Base-by-base conservation (phyloP, 495 filamentous ascomycete species). In the Tuber magnatum region DNA sequence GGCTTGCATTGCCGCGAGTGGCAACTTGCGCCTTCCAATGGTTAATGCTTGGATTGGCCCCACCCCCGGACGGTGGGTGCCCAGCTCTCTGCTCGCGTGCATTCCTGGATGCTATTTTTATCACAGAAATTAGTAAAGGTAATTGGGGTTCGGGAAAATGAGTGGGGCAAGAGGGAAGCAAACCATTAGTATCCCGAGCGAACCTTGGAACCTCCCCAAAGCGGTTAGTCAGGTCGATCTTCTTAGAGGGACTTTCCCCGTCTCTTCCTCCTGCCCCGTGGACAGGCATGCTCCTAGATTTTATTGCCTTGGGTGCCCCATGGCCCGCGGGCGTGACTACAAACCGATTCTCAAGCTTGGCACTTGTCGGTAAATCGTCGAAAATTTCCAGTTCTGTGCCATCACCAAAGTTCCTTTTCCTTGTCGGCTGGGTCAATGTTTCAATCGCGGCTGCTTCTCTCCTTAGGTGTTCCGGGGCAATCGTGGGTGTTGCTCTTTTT, bases 331-430 rank as follows among this genome's bases (percentile, higher is more conserved):
- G 94, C 79, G 91, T 90, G 83, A 94, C 94, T 71, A 93, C 85
- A 78, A 89, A 99, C 81, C 88, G 91, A 73, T 89, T 91, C 82
- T 99, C 95, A 28, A 89, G 88, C 65, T 91, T 88, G 6, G 87
- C 90, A 41, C 93, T 97, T 1, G 93, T 98, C 20, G 96, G 96
- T 71, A 99, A 85, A 84, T 99, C 95, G 80, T 98, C 95, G 83
- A 99, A 98, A 20, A 88, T 88, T 75, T 97, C 94, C 42, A 99
- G 85, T 83, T 99, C 95, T 56, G 88, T 92, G 35, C 95, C 95
- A 84, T 97, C 93, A 7, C 95, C 95, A 84, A 94, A 99, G 80
- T 93, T 90, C 43, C 91, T 89, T 73, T 89, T 87, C 56, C 89
- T 88, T 41, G 89, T 88, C 5, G 93, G 94, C 82, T 91, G 90